Conservation (phyloP, 192 early-diverging fungal species). For the Dispira parvispora region DNA sequence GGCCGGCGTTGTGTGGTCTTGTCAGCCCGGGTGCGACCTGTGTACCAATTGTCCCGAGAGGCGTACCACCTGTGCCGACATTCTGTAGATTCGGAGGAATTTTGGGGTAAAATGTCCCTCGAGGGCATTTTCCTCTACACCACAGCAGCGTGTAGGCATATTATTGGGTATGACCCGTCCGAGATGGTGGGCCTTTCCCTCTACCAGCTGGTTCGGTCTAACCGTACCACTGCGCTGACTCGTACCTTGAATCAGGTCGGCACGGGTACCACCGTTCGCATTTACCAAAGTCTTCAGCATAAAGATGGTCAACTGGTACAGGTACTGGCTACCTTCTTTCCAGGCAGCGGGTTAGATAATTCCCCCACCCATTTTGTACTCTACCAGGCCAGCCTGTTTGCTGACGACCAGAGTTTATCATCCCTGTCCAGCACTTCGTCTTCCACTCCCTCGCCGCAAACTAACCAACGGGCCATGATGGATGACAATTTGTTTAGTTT, state of each 20-base stretch:
- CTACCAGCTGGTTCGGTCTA: conserved; percentile 23
- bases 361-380: not conserved
- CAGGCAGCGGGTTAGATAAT: conserved; percentile 14
- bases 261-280: conserved; percentile 18
- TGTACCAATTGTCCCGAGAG: conserved; percentile 22
- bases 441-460: not conserved
- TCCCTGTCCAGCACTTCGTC: not conserved
- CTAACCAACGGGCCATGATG: conserved; percentile 3
- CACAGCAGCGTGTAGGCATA: conserved; percentile 17
- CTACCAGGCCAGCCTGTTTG: not conserved
- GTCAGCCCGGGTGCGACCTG: conserved; percentile 32
- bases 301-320: conserved; percentile 20
- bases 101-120: conserved; percentile 41
- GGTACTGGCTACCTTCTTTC: conserved; percentile 23
- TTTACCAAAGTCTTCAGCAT: conserved; percentile 21
- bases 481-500: conserved; percentile 28
- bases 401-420: not conserved
- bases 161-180: conserved; percentile 16
- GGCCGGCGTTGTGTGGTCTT: conserved; percentile 51
- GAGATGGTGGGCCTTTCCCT: conserved; percentile 25
- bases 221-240: conserved; percentile 25
- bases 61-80: conserved; percentile 14
- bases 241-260: conserved; percentile 20
- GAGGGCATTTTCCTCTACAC: conserved; percentile 39
- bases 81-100: conserved; percentile 19